Conservation (phyloP, 371 early-diverging fungal genomes). For the Haplosporangium sp. region DNA sequence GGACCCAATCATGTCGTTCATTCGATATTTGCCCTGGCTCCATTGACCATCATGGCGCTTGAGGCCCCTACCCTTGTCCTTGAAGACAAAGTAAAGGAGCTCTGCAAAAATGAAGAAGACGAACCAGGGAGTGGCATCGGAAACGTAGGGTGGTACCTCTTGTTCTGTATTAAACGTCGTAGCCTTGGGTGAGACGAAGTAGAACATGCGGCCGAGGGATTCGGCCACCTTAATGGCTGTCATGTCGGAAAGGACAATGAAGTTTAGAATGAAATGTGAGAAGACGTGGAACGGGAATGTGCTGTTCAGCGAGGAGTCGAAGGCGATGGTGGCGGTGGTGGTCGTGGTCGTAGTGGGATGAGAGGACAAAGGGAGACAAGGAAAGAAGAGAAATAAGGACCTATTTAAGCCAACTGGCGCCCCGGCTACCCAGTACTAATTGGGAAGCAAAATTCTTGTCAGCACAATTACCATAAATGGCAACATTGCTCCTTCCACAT, state of each 20-base stretch:
- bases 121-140: slow-evolving; percentile 64
- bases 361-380: no score
- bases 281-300: not conserved
- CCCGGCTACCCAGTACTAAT: no score
- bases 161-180: slow-evolving; percentile 53
- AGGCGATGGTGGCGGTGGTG: no score
- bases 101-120: slow-evolving; percentile 60
- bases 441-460: no score
- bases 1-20: slow-evolving; percentile 65
- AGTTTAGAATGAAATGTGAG: not conserved
- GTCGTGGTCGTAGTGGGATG: no score
- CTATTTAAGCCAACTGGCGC: no score
- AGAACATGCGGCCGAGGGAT: slow-evolving; percentile 63
- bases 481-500: no score
- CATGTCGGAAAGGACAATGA: slow-evolving; percentile 15
- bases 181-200: slow-evolving; percentile 61
- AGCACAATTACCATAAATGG: no score
- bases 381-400: no score
- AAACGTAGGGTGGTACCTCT: slow-evolving; percentile 65
- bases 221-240: slow-evolving; percentile 52
- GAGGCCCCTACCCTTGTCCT: slow-evolving; percentile 53
- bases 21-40: slow-evolving; percentile 57
- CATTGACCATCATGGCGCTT: slow-evolving; percentile 54
- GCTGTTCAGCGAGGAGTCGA: no score
- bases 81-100: slow-evolving; percentile 46